Evolutionary conservation across 176 grass and related monocot species (phyloP), one percentile per base, ranked within the genome.

Genomic region (Oryza meyeriana): DNA sequence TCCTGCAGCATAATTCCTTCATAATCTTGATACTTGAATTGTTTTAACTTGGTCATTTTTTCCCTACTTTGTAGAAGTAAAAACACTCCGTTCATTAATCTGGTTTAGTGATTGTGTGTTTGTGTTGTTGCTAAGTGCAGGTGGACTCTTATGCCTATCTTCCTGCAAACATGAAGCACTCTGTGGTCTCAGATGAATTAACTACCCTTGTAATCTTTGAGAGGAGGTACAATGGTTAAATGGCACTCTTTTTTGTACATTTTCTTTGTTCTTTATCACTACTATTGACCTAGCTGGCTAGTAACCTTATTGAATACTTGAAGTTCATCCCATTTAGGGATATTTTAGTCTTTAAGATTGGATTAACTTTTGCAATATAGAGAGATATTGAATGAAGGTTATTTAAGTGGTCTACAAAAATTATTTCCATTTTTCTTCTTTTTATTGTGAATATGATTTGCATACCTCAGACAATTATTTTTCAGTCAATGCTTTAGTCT

Each of bases 111-210:
- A 64, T 36, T 78, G 24, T 64, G 48, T 71, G 61, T 57, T 36
- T 78, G 24, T 64, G 14, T 77, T 40, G 29, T 63, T 63, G 39
- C 27, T 55, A 36, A 66, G 26, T 91, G 78, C 79, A 98, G 95
- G 95, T 93, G 61, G 95, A 98, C 48, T 93, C 88, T 48, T 98
- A 95, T 95, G 95, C 86, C 10, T 98, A 98, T 98, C 70, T 98
- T 71, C 92, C 95, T 69, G 75, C 92, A 67, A 98, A 95, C 69
- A 79, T 78, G 65, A 81, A 91, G 28, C 95, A 98, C 77, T 79
- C 70, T 64, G 64, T 95, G 82, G 80, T 87, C 39, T 89, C 88
- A 88, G 79, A 91, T 50, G 79, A 71, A 71, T 41, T 24, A 48
- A 81, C 88, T 73, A 95, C 90, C 64, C 45, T 95, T 79, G 45